Evolutionary conservation across 1,284 basidiomycete genomes (phyloP), one percentile per base, ranked within the genome.

Genomic region (Moniliella sp.): DNA sequence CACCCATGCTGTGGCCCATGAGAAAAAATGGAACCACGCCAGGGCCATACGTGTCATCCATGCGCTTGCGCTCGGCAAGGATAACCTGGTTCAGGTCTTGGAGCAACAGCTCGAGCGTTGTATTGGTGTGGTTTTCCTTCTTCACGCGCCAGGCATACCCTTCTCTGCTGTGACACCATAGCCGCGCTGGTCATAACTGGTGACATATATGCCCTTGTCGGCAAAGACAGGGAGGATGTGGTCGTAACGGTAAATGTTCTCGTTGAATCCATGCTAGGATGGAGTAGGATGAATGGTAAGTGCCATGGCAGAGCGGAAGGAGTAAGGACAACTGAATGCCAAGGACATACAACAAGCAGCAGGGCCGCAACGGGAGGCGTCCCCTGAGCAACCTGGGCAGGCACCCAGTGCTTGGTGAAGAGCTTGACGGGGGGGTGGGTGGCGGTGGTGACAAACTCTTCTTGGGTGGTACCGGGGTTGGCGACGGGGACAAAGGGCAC

Each of bases 171-270:
- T 88, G 28, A 69, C 64, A 1, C 83, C 83, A 54, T 76, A 84
- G 0, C 83, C 83, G 31, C 83, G 71, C 62, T 80, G 76, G 64
- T 88, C 83, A 51, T 71, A 80, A 0, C 78, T 67, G 42, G 80
- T 74, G 16, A 82, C 65, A 15, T 69, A 68, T 43, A 81, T 67
- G 1, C 69, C 72, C 14, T 65, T 64, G 14, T 66, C 62, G 5
- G 73, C 73, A 67, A 43, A 66, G 17, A 48, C 50, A 13, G 67
- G 66, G 57, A 83, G 35, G 76, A 74, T n/a, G 66, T 73, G 35
- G 75, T 65, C 43, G 43, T 64, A 65, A 9, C 63, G 50, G 23
- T 50, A 45, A 28, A 59, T 44, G 34, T 63, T 54, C 32, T 65
- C 63, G 15, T 69, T 69, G 56, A 80, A 83, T 27, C 81, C 83